Evolutionary conservation across 2,329 filamentous ascomycete genomes (phyloP), one percentile per base, ranked within the genome.

Genomic region (Pyrenophora tritici-repentis): DNA sequence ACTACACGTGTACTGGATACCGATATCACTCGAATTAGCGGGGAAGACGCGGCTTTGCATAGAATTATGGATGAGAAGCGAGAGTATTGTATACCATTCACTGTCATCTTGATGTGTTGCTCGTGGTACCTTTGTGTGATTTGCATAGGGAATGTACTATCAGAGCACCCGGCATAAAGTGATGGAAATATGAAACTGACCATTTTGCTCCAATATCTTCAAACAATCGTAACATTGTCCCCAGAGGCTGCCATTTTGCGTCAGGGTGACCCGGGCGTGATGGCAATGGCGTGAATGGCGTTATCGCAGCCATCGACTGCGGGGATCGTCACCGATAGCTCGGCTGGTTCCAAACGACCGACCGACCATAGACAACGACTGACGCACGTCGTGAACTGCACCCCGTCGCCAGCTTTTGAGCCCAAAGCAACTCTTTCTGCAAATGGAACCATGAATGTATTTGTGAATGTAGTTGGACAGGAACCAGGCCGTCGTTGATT

Each of bases 371-470:
- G 14, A 51, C 43, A 34, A 36, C 37, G 17, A 34, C 36, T 40
- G 34, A 38, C 37, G 32, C 29, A 44, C 44, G 41, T 50, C 50
- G 38, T 40, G 45, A 44, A 48, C 47, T 24, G 34, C 48, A 51
- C 49, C 26, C 44, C 24, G 10, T 33, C 8, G 50, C 47, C 40
- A 43, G 42, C 51, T 37, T 35, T 20, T 20, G 38, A 42, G 47
- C 43, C 47, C 39, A 24, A 47, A 42, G 37, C 41, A 36, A 37
- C 48, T 31, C 38, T 48, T 35, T 24, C 41, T 35, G 26, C 20
- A 12, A 47, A 47, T 45, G 53, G 37, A 56, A 70, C 51, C 47
- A 73, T 73, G 68, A 58, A 67, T 65, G 67, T 36, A 51, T 55
- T 59, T 63, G 63, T 55, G 44, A 45, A 41, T 24, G 47, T 55